phyloP scores from a whole-genome alignment of 2,329 filamentous ascomycete species.

The Nectriaceae sp. region DNA sequence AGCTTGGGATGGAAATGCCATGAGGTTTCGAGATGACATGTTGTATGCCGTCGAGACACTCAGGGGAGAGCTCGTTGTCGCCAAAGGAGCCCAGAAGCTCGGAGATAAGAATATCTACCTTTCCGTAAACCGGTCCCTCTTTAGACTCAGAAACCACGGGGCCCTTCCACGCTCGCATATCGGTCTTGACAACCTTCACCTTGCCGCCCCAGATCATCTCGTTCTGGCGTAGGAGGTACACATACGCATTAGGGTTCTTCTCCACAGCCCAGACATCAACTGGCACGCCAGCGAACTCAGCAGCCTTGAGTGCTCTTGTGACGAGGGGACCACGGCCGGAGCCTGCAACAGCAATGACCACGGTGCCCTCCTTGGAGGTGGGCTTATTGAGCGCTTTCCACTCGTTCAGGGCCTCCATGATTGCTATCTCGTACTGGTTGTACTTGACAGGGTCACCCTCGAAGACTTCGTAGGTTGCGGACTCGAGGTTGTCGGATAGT shows the following conservation, averaged over 20 bases:
- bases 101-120: slow-evolving; percentile 90
- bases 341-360: slow-evolving; percentile 89
- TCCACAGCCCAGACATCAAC: slow-evolving; percentile 92
- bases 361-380: slow-evolving; percentile 67
- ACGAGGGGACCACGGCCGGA: slow-evolving; percentile 92
- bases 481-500: slow-evolving; percentile 93
- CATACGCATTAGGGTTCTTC: slow-evolving; percentile 98
- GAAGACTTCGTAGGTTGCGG: slow-evolving; percentile 96
- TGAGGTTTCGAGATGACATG: slow-evolving; percentile 76
- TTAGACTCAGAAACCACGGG: slow-evolving; percentile 56
- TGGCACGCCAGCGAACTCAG: slow-evolving; percentile 70
- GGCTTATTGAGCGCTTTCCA: slow-evolving; percentile 74
- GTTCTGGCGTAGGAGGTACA: slow-evolving; percentile 87
- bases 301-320: slow-evolving; percentile 81
- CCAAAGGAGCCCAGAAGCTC: slow-evolving; percentile 94
- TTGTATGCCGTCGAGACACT: slow-evolving; percentile 95
- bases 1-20: slow-evolving; percentile 90
- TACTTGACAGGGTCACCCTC: slow-evolving; percentile 99
- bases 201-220: slow-evolving; percentile 74
- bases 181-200: slow-evolving; percentile 89
- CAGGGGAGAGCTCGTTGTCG: slow-evolving; percentile 95
- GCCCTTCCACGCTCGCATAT: slow-evolving; percentile 96
- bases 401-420: slow-evolving; percentile 77
- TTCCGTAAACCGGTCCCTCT: slow-evolving; percentile 53
- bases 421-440: slow-evolving; percentile 87